Evolutionary conservation across 441 rosid genomes (phyloP), one percentile per base, ranked within the genome.

Genomic region (Arabidopsis hybrid): DNA sequence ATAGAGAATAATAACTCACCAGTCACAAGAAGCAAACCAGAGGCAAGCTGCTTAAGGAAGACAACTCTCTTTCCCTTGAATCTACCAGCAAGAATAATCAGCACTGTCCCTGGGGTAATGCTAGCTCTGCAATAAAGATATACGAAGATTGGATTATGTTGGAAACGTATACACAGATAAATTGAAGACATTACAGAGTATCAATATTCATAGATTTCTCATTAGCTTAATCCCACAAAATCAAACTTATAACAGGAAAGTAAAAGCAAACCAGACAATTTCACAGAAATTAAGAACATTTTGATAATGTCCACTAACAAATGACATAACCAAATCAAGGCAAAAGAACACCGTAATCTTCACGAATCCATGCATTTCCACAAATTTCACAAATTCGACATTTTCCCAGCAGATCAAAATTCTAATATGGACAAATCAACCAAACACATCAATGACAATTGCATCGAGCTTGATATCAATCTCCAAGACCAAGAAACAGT

Each of bases 11-110:
- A 0, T 26, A 52, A 32, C 82, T 53, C 45, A 84, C 88, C 88
- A 3, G 85, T 71, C 4, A 84, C 85, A 16, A 86, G 72, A 78
- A 86, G 84, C 63, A 86, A 66, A n/a, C 88, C 90, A 58, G 88
- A 84, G 1, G 84, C 0, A 21, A 86, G 84, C 18, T 84, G 86
- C 76, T 91, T 89, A 56, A 93, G 50, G 58, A 91, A 93, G 62
- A 93, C 96, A 77, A 91, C 97, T 68, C 97, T 87, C 91, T 93
- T 91, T 7, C 97, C 97, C 83, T 87, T 93, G 78, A 89, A 91
- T 77, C 93, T 85, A 64, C 97, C 95, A 14, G 87, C 87, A 67
- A 83, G 78, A 52, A 85, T 46, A 43, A 85, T 85, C 77, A 83
- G 36, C 57, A 86, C 86, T 7, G 83, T 84, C 14, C 87, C 86